Evolutionary conservation across 768 basidiomycete genomes (phyloP).

Genomic region (Dentipellis sp.): DNA sequence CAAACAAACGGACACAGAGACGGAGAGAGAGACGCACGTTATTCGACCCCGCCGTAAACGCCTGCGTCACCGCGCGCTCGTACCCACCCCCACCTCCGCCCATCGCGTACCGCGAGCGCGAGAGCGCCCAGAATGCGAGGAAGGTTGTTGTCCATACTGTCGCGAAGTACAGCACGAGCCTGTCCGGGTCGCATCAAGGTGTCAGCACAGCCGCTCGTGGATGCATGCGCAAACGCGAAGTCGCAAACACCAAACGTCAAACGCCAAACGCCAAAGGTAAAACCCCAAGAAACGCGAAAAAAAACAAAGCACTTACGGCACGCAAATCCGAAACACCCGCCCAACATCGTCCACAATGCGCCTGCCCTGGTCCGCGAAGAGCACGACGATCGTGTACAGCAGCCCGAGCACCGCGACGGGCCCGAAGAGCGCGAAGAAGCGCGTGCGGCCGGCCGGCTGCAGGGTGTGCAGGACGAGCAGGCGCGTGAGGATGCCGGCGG

Average conservation of each 20-base stretch:
- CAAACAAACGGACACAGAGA: neutral
- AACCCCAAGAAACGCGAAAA: too few relatives aligned
- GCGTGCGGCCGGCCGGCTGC: constrained; percentile 39
- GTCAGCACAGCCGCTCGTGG: too few relatives aligned
- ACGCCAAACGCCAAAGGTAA: too few relatives aligned
- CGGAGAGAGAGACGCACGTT: constrained; percentile 50
- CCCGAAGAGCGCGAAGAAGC: constrained; percentile 51
- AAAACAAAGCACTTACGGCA: constrained; percentile 44
- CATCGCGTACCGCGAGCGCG: constrained; percentile 39
- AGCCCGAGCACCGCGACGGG: constrained; percentile 67
- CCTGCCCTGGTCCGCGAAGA: constrained; percentile 53
- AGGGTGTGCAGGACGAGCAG: constrained; percentile 35
- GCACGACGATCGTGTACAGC: constrained; percentile 70
- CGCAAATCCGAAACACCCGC: constrained; percentile 70
- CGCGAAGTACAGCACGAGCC: constrained; percentile 63
- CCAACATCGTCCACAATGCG: constrained; percentile 68
- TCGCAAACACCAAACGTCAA: too few relatives aligned
- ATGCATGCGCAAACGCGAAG: too few relatives aligned
- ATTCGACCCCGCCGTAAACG: constrained; percentile 74
- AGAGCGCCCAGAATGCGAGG: constrained; percentile 28
- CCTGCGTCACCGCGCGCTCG: constrained; percentile 66
- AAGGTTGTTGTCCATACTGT: constrained; percentile 56
- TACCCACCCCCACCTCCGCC: constrained; percentile 32
- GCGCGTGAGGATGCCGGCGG: constrained; percentile 63
- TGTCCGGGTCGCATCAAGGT: neutral